These are phyloP conservation scores for Pharus latifolius DNA, from an alignment of 176 grass and related monocot genomes.

Conservation along the genomic window DNA sequence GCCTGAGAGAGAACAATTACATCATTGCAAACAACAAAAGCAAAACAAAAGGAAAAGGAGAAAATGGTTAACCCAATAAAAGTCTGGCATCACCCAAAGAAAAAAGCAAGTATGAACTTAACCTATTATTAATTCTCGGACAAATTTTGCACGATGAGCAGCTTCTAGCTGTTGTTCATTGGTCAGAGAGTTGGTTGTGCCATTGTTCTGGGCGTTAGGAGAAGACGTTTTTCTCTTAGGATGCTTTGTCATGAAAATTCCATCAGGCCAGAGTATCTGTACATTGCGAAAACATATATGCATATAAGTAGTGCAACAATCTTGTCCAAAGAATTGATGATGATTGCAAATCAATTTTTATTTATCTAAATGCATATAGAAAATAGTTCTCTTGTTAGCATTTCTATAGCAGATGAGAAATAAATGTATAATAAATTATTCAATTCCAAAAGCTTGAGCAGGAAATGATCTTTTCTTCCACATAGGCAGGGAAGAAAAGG, in stretches of 20 bases:
- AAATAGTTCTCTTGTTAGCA: neutral
- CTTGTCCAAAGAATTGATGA: neutral
- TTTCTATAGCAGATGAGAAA: too few species aligned
- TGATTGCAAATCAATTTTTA: neutral
- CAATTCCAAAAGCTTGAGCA: too few species aligned
- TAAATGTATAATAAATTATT: too few species aligned
- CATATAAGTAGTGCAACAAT: neutral
- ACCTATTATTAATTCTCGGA: slow-evolving; percentile 92
- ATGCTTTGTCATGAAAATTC: slow-evolving; percentile 96
- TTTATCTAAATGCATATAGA: neutral
- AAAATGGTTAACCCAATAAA: neutral
- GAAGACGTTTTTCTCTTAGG: slow-evolving; percentile 64
- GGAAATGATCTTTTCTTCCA: too few species aligned
- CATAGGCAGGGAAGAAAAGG: too few species aligned
- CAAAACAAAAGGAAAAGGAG: neutral
- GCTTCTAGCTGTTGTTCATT: slow-evolving; percentile 72
- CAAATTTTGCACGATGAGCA: slow-evolving; percentile 73
- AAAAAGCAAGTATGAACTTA: neutral
- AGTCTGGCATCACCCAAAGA: neutral
- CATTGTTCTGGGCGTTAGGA: slow-evolving; percentile 39
- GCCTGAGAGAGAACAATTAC: neutral
- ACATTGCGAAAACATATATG: slow-evolving; percentile 13
- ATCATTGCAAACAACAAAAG: neutral
- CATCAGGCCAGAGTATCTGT: slow-evolving; percentile 98
- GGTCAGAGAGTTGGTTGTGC: slow-evolving; percentile 33